Evolutionary conservation across 176 grass and related monocot species (phyloP).

Genomic region (Cocos nucifera): DNA sequence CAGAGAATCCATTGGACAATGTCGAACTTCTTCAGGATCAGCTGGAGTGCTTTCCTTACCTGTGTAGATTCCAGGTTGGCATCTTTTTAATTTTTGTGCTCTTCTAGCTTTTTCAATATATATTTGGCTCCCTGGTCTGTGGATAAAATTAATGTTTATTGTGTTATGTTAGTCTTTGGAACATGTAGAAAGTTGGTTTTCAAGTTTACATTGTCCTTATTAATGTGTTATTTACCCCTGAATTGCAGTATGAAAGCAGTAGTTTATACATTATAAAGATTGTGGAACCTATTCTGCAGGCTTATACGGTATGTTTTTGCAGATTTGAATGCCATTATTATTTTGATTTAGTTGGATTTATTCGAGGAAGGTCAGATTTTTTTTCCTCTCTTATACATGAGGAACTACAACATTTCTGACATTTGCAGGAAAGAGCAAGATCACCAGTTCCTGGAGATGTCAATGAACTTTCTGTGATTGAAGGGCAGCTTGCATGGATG

Average conservation of each 20-base stretch:
- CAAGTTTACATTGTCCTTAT: no score
- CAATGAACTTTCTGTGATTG: constrained; percentile 72
- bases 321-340: background rate
- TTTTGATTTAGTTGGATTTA: no score
- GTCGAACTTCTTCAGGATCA: constrained; percentile 97
- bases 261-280: constrained; percentile 96
- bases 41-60: constrained; percentile 92
- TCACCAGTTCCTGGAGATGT: constrained; percentile 58
- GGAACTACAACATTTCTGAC: background rate
- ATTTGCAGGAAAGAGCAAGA: constrained; percentile 79
- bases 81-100: constrained; percentile 16
- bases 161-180: constrained; percentile 2
- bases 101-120: constrained; percentile 4
- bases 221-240: background rate
- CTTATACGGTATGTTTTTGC: constrained; percentile 73
- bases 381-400: background rate
- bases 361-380: no score
- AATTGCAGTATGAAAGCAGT: constrained; percentile 83
- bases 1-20: constrained; percentile 87
- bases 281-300: constrained; percentile 98
- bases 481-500: constrained; percentile 98
- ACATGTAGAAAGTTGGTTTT: no score
- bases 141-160: constrained; percentile 1
- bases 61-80: constrained; percentile 95
- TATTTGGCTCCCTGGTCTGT: background rate